Evolutionary conservation across 768 basidiomycete genomes (phyloP), one percentile per base, ranked within the genome.

Genomic region (Macrocybe gigantea): DNA sequence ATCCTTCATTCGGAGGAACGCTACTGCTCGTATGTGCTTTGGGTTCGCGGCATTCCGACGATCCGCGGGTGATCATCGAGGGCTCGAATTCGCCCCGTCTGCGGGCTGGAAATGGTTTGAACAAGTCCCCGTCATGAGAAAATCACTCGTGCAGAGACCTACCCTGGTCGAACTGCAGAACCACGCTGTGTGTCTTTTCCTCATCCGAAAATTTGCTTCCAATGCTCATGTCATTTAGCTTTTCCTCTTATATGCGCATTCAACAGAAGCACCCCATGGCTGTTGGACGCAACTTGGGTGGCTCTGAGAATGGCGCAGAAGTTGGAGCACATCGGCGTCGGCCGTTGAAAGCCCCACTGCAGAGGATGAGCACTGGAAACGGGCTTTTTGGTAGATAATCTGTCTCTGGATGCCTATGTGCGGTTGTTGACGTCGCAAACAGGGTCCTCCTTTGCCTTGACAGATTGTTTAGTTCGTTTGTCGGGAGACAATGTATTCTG

Each of bases 331-430:
- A 92, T 62, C 61, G 69, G 48, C 63, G 74, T 30, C 67, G 64
- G 45, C 52, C 59, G 9, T 51, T 59, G 38, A 60, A 52, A 11
- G 42, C 45, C 6, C 71, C 8, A 73, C 66, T 8, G 64, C 69
- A 5, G 83, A 89, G 53, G 75, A 83, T 47, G 88, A 92, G 60
- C 69, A 85, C 14, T 87, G 85, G 79, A 87, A 86, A 59, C 76
- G 83, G 15, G 78, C 75, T 6, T 83, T 83, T 55, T 84, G 81
- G 80, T 77, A 48, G 7, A 54, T 53, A 6, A 5, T 49, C 41
- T 33, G 32, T 44, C 31, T 33, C 2, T 2, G 12, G 14, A 39
- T 44, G 8, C 29, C n/a, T 33, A 35, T 31, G 32, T 42, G 33
- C 48, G 39, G 2, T 35, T 8, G 40, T 12, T 30, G 9, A 41